Evolutionary conservation across 2,329 filamentous ascomycete species (phyloP).

Genomic region (Fusarium concolor): DNA sequence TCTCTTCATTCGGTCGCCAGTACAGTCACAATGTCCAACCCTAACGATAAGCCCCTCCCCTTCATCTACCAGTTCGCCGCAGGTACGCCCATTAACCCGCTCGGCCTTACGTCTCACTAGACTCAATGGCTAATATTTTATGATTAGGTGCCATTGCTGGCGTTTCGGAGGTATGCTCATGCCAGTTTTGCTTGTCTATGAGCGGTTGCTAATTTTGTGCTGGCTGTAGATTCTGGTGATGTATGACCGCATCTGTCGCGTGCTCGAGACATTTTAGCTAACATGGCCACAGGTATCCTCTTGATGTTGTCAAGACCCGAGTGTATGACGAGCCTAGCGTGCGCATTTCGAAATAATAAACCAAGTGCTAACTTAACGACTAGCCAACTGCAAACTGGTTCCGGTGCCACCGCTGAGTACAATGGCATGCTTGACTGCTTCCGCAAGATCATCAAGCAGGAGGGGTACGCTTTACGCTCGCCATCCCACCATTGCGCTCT

Average conservation of each 20-base stretch:
- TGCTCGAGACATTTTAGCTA: conserved; percentile 32
- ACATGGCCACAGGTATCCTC: conserved; percentile 81
- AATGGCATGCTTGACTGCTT: conserved; percentile 99
- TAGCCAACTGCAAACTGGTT: conserved; percentile 88
- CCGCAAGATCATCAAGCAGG: conserved; percentile 93
- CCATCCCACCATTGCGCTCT: conserved; percentile 10
- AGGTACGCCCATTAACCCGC: conserved; percentile 64
- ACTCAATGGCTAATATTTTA: conserved; percentile 38
- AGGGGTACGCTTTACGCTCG: conserved; percentile 73
- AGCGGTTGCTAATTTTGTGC: conserved; percentile 30
- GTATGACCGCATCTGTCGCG: conserved; percentile 61
- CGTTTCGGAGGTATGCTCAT: conserved; percentile 85
- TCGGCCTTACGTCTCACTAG: not conserved
- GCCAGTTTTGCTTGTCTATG: conserved; percentile 33
- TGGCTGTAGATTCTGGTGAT: conserved; percentile 82
- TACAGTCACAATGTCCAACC: conserved; percentile 48
- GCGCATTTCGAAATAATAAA: conserved; percentile 9
- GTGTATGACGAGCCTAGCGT: conserved; percentile 71
- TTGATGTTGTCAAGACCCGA: conserved; percentile 98
- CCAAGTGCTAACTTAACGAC: conserved; percentile 40
- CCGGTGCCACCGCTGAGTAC: conserved; percentile 83
- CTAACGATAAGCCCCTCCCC: conserved; percentile 78
- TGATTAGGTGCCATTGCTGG: conserved; percentile 86
- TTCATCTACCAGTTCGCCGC: conserved; percentile 97
- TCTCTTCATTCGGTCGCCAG: conserved; percentile 7